phyloP scores from a whole-genome alignment of 2,329 filamentous ascomycete species.

The Penicillium sp. region DNA sequence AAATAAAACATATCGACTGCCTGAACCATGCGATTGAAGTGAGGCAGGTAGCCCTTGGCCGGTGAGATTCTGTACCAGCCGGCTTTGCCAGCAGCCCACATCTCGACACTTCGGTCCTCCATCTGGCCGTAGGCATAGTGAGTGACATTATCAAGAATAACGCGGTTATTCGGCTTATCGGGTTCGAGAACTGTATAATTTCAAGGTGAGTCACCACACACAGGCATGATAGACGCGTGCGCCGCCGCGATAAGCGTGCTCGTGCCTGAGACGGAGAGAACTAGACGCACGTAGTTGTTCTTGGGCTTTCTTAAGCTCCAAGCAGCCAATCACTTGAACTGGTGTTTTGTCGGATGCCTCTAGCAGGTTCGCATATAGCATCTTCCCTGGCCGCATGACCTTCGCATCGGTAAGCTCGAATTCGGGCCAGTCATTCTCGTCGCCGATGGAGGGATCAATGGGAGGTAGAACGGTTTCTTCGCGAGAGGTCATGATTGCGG shows the following conservation, averaged over 20 bases:
- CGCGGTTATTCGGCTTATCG: constrained; percentile 45
- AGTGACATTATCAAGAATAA: constrained; percentile 54
- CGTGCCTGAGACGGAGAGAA: background rate
- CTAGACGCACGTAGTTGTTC: constrained; percentile 44
- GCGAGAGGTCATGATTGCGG: constrained; percentile 48
- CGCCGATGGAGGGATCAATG: constrained; percentile 48
- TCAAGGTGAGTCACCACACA: constrained; percentile 6
- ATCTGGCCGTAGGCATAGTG: constrained; percentile 56
- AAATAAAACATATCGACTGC: constrained; percentile 66
- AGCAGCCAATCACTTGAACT: constrained; percentile 58
- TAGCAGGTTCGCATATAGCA: constrained; percentile 58
- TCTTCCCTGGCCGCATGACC: constrained; percentile 54
- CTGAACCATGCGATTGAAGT: constrained; percentile 61
- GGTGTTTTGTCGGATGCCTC: constrained; percentile 59
- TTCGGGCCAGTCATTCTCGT: constrained; percentile 64
- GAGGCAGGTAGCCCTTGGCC: constrained; percentile 55
- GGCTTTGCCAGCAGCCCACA: constrained; percentile 66
- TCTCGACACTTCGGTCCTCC: constrained; percentile 58
- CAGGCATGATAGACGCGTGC: background rate
- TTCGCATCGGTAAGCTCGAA: constrained; percentile 61
- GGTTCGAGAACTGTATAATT: constrained; percentile 41
- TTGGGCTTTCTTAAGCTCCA: constrained; percentile 52
- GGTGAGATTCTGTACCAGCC: constrained; percentile 67
- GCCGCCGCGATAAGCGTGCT: constrained; percentile 15
- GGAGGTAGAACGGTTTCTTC: constrained; percentile 51